Evolutionary conservation across 1,284 basidiomycete genomes (phyloP), one percentile per base, ranked within the genome.

Genomic region (Austropuccinia psidii): DNA sequence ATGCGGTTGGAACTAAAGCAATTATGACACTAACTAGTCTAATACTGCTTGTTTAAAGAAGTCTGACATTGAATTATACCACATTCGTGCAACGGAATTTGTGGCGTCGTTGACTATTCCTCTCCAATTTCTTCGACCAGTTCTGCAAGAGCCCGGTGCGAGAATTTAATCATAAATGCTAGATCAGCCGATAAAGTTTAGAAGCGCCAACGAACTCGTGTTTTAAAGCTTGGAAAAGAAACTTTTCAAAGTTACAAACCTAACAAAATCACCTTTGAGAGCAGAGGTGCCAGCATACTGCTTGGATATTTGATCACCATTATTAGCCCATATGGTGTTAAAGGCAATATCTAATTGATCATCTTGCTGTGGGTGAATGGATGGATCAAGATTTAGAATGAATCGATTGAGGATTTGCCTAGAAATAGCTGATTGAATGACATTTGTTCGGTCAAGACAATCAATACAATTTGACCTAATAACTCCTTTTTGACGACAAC

Each of bases 191-290:
- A 7, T 13, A 37, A 27, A 50, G 19, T 17, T 52, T 8, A 57
- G 21, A n/a, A 54, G 50, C 2, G 2, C n/a, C n/a, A 57, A 8
- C 24, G 19, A 27, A 27, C 27, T 19, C 54, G 7, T 31, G 24
- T 31, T 19, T 55, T 31, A 55, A 47, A 17, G 17, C 11, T 35
- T 37, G 33, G 2, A 43, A 43, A 37, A 68, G 27, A 54, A 54
- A 49, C 4, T 24, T 7, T 31, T 24, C 6, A 50, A 35, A 8
- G 6, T 17, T 17, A 49, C 76, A 75, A 75, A 89, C 85, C 92
- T 86, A 0, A 93, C 95, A 79, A 93, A 97, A 82, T 96, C 93
- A n/a, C 93, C 91, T 87, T 98, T 98, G 61, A 98, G 84, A 21
- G 92, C 92, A 62, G 90, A 91, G 0, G 92, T 92, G n/a, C 90